A percentile compares a stretch with the other conserved stretches of the same genome.
Evolutionary conservation across 1,284 basidiomycete genomes (phyloP).

Genomic region (Heliocybe sulcata): DNA sequence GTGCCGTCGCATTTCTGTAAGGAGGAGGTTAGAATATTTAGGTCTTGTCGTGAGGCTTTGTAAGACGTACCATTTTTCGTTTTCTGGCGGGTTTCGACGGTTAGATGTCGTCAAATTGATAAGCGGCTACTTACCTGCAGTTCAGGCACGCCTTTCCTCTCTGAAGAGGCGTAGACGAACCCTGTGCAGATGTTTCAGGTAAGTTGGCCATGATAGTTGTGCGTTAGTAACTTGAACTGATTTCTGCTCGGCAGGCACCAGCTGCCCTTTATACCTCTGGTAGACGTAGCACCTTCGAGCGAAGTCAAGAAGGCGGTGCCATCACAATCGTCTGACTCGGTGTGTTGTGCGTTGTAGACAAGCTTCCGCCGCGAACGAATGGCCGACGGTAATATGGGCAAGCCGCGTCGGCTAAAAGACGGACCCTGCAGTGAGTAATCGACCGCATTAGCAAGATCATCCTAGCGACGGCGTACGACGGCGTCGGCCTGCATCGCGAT

Average conservation of each 20-base stretch:
- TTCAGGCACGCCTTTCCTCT: slow-evolving; percentile 18
- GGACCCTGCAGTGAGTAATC: no score
- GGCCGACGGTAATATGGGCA: no score
- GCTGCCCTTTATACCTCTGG: neutral
- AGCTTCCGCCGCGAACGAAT: no score
- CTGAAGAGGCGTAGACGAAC: slow-evolving; percentile 13
- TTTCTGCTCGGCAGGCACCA: neutral
- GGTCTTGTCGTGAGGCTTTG: neutral
- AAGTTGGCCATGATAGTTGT: neutral
- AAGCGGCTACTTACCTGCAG: slow-evolving; percentile 13
- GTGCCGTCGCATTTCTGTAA: slow-evolving; percentile 32
- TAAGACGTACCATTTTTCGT: slow-evolving; percentile 28
- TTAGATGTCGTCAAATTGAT: neutral
- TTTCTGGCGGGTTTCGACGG: slow-evolving; percentile 17
- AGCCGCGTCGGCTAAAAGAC: no score
- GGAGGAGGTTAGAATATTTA: no score
- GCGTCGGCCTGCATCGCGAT: no score
- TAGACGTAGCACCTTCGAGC: no score
- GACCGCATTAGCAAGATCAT: no score
- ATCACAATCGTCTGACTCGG: neutral
- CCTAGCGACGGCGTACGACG: no score
- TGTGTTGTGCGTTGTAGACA: no score
- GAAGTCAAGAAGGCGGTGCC: neutral
- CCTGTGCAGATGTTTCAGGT: neutral
- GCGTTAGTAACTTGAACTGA: neutral